Base-by-base conservation (phyloP, 768 basidiomycete genomes). In the Wakefieldia striispora region DNA sequence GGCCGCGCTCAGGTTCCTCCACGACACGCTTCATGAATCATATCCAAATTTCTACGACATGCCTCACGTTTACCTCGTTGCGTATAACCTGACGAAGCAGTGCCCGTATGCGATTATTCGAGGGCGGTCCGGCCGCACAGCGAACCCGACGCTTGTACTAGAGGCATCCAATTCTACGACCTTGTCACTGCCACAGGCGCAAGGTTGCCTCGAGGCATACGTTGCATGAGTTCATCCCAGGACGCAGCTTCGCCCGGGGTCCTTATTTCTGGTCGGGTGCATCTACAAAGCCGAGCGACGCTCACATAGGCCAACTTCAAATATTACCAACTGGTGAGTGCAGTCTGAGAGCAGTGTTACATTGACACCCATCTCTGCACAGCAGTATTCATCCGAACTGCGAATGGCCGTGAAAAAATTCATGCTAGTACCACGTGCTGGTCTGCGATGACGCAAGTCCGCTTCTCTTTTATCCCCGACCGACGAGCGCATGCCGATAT, bases 171-270 rank as follows among this genome's bases (percentile, higher is more conserved):
- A 44, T 20, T 34, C 42, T 34, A 21, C 21, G 29, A 26, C 34
- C 21, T 14, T 5, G 31, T 17, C 62, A 70, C 54, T 26, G 68
- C 66, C 66, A 56, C 54, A 40, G 33, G 40, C 50, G 49, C 42
- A 36, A 62, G 62, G 55, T 40, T 46, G 12, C 63, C 67, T 67
- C 56, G 60, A 69, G 65, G 65, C 55, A n/a, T 42, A 24, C 52
- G 35, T 21, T 43, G 33, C 47, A 27, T 33, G 21, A 39, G 33
- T 24, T 41, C 17, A 27, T 21, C 27, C 27, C 34, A 13, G 33
- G 20, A 29, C 20, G 21, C 38, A 38, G 29, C 43, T 50, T 27
- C 23, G n/a, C 46, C 34, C 24, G 16, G 27, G 33, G 20, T 51
- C 43, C 13, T 7, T 11, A 19, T 17, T 21, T 40, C 27, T 17